Evolutionary conservation across 2,329 filamentous ascomycete genomes (phyloP), one percentile per base, ranked within the genome.

Genomic region (Grosmannia huntii): DNA sequence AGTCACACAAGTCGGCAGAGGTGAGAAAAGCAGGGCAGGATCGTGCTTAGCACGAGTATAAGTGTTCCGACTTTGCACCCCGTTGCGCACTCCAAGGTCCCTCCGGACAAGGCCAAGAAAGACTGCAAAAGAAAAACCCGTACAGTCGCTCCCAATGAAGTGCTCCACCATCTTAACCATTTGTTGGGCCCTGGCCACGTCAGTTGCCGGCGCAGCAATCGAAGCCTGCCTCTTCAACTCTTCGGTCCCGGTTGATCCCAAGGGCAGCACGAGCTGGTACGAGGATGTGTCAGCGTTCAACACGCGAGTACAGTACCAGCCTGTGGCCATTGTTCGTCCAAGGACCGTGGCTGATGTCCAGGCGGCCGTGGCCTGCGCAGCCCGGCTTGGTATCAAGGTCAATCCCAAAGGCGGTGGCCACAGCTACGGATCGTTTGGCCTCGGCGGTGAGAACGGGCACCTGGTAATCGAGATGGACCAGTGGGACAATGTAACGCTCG

Each of bases 341-440:
- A 69, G 64, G 4, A 75, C 71, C 3, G 64, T 67, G 50, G 66
- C 73, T 55, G 72, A 79, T 56, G 68, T 79, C 5, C 73, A 74
- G 53, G 71, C 73, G 58, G 74, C 75, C 7, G 73, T 81, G 6
- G 63, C 67, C 5, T 80, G 76, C 62, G 77, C 75, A 38, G 66
- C 65, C 7, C 61, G 71, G 59, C 64, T 68, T n/a, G 68, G 68
- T 7, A 62, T 76, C 59, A 76, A 75, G 65, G 74, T 78, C 16
- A 76, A 74, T 55, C 72, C 76, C 33, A 75, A 75, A 61, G 72
- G 73, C 57, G 77, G 77, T 33, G 78, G 77, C 4, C 78, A 80
- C 65, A 76, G 73, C 3, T 81, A 80, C 61, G 76, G 73, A 0
- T 75, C 73, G 0, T 75, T 73, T 60, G 75, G 75, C 4, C 71